Conservation (phyloP, 2,329 filamentous ascomycete species). For the Ophiostoma pallidulum region DNA sequence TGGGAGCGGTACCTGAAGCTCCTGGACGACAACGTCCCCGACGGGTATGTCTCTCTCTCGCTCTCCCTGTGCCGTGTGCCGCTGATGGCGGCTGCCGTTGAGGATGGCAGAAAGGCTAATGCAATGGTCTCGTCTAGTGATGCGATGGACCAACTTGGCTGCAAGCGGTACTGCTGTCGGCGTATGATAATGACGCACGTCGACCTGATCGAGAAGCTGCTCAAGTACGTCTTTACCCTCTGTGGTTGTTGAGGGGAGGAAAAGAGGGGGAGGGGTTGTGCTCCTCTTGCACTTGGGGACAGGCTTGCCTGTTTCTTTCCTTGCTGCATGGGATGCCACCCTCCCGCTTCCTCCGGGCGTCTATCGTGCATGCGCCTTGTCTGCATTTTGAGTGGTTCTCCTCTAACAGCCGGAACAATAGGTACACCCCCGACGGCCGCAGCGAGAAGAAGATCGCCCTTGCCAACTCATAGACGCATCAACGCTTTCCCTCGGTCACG, state of each 20-base stretch:
- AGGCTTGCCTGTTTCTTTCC: neutral
- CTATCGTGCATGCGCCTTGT: neutral
- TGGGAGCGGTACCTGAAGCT: slow-evolving; percentile 94
- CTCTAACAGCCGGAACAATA: slow-evolving; percentile 19
- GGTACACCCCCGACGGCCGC: slow-evolving; percentile 54
- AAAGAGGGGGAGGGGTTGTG: too few relatives aligned
- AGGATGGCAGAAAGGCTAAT: neutral
- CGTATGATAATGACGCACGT: slow-evolving; percentile 99
- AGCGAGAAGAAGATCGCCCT: slow-evolving; percentile 49
- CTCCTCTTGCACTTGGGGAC: too few relatives aligned
- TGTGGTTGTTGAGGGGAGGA: too few relatives aligned
- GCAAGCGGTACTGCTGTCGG: slow-evolving; percentile 95
- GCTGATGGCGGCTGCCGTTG: neutral
- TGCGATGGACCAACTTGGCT: slow-evolving; percentile 88
- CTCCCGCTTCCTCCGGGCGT: neutral
- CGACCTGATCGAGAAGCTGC: slow-evolving; percentile 94
- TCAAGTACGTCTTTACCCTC: slow-evolving; percentile 56
- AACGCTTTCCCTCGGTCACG: too few relatives aligned
- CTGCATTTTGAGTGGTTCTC: too few relatives aligned
- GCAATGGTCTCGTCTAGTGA: slow-evolving; percentile 47
- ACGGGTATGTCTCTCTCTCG: slow-evolving; percentile 50
- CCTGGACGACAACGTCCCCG: slow-evolving; percentile 65
- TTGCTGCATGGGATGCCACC: slow-evolving; percentile 10
- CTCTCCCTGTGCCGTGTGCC: neutral
- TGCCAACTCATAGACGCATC: slow-evolving; percentile 15